Base-by-base conservation (phyloP, 2,329 filamentous ascomycete genomes). In the Coleophoma eucalyptorum region DNA sequence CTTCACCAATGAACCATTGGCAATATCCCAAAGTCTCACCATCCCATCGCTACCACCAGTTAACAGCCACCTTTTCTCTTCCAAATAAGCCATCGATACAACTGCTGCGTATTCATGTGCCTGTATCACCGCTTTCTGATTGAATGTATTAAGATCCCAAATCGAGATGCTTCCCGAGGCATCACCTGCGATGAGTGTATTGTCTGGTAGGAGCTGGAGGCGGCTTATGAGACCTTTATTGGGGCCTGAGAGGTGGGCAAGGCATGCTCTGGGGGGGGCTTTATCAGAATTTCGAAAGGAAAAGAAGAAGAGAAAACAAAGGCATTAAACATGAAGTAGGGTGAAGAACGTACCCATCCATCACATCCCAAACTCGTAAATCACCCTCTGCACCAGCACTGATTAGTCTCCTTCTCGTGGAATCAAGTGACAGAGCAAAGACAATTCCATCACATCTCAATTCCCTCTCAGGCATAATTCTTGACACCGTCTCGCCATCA, bases 111-210 rank as follows among this genome's bases (percentile, higher is more conserved):
- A 26, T 3, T 8, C 26, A 26, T 26, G 26, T 26, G 26, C 26
- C 6, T 8, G 10, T 26, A 26, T 26, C 10, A 8, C 2, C 26
- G 10, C 10, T 26, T 26, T 26, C 26, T 26, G 26, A 5, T 26
- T 8, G 4, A 26, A 26, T 5, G 26, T 26, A 26, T 46, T 87
- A 86, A 43, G 97, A 77, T 1, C 90, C 96, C 40, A 21, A 16
- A 60, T 92, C 86, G 46, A 96, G 73, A 67, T 92, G 97, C 50
- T 89, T 96, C 92, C 93, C 97, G 53, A 97, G 91, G 92, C 92
- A 19, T 90, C 96, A 12, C 92, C 93, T 16, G 91, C 96, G 15
- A 97, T 92, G 41, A 96, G 89, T 55, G 96, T 83, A 68, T 97
- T 90, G 10, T 19, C 37, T 34, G 18, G 48, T 26, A 7, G 42